Evolutionary conservation across 1,284 basidiomycete species (phyloP), one percentile per base, ranked within the genome.

Genomic region (Naganishia cerealis): DNA sequence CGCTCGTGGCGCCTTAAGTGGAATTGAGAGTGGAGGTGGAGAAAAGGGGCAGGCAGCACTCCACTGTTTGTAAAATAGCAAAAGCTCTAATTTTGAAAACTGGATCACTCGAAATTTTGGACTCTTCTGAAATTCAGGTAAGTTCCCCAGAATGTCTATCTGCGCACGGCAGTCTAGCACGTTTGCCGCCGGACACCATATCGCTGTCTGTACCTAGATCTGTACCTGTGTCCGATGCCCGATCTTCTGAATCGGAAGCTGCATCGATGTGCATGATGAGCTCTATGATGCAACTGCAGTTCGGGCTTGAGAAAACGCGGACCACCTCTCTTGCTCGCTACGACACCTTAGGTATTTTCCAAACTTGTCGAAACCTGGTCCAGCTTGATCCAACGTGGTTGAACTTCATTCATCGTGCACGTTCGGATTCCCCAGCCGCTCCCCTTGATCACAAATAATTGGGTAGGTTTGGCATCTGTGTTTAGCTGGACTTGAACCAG

Each of bases 231-330:
- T 18, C 26, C 54, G 38, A 21, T 56, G 56, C n/a, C 13, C 56
- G 56, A 57, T 57, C 39, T 21, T 40, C 36, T 39, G 56, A 42
- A 26, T 26, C 39, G 38, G 21, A 21, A 42, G 56, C 39, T 40
- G 38, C 38, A 26, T 57, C 56, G 56, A 43, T 42, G 56, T 42
- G 39, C 13, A 40, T 8, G 46, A n/a, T 24, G 46, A 50, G 46
- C 46, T 50, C 21, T n/a, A 24, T 50, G 54, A 56, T 56, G 54
- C 54, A 50, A 50, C n/a, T 50, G 1, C 13, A 15, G 21, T 8
- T 21, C 9, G n/a, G n/a, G n/a, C 24, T 50, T 24, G n/a, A 5
- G 10, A 8, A 46, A 15, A 50, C n/a, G 46, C 46, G 46, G n/a
- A 50, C 24, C n/a, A 50, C 21, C 3, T 10, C 46, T 24, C 24